A percentile compares a stretch with the other conserved stretches of the same genome.
These are phyloP conservation scores for Thalassiosira allenii DNA, from an alignment of 352 stramenopile species.

Conservation along the genomic window DNA sequence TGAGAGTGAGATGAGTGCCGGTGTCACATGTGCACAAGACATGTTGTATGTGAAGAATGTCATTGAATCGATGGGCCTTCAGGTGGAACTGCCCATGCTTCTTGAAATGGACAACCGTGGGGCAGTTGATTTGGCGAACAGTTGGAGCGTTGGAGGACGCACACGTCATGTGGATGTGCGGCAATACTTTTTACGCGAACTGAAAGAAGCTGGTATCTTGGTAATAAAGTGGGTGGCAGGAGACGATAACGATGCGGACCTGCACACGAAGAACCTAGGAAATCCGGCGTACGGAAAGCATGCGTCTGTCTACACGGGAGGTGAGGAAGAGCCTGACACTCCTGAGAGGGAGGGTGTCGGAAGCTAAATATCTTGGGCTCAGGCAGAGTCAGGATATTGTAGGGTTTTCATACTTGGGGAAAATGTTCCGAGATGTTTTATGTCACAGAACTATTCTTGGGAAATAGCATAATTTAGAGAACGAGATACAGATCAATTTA, in stretches of 20 bases:
- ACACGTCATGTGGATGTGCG: conserved; percentile 54
- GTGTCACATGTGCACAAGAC: conserved; percentile 49
- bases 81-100: conserved; percentile 59
- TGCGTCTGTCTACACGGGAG: not conserved
- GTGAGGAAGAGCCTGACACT: not conserved
- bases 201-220: conserved; percentile 55
- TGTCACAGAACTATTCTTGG: no score
- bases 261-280: conserved; percentile 62
- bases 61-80: conserved; percentile 48
- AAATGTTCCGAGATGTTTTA: no score
- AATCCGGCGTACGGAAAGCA: conserved; percentile 15
- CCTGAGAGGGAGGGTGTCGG: conserved; percentile 2
- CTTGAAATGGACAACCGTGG: conserved; percentile 66
- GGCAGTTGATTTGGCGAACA: conserved; percentile 57
- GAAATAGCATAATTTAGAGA: no score
- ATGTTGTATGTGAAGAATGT: conserved; percentile 57
- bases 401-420: no score
- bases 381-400: no score
- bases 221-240: conserved; percentile 25
- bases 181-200: conserved; percentile 47
- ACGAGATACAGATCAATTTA: no score
- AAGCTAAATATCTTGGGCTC: no score
- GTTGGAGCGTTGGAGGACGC: conserved; percentile 43
- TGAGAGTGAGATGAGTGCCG: conserved; percentile 55
- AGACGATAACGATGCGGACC: conserved; percentile 45